phyloP scores from a whole-genome alignment of 2,329 filamentous ascomycete genomes.

The Fusarium xylarioides region DNA sequence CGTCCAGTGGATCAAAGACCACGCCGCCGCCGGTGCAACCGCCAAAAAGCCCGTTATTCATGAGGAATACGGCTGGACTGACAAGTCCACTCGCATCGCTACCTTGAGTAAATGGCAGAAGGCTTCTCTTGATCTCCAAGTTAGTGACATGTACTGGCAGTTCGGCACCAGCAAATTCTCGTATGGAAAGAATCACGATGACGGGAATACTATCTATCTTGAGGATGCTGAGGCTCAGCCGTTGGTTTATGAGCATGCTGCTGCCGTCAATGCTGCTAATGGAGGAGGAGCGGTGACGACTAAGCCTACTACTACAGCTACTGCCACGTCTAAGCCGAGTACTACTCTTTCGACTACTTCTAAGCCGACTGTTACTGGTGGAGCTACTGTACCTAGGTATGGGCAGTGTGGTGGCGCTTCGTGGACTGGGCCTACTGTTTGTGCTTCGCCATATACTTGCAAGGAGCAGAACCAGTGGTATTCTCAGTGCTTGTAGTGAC shows the following conservation, averaged over 20 bases:
- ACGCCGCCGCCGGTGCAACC: conserved; percentile 51
- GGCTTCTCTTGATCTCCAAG: conserved; percentile 56
- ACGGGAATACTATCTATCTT: conserved; percentile 65
- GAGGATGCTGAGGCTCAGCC: conserved; percentile 58
- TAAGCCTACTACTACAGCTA: not conserved
- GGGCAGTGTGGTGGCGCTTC: conserved; percentile 26
- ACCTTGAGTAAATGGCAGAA: conserved; percentile 61
- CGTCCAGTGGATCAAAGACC: conserved; percentile 63
- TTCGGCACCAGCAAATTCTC: conserved; percentile 61
- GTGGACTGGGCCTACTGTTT: conserved; percentile 23
- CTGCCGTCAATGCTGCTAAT: conserved; percentile 52
- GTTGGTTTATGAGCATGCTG: conserved; percentile 56
- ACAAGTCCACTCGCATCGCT: conserved; percentile 55
- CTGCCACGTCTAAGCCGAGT: conserved; percentile 1
- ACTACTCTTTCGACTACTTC: conserved; percentile 3
- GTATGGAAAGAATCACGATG: conserved; percentile 63
- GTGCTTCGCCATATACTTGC: conserved; percentile 17
- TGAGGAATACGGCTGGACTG: conserved; percentile 53
- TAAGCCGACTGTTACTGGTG: conserved; percentile 9
- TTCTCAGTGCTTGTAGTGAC: conserved; percentile 19
- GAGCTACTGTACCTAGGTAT: conserved; percentile 10
- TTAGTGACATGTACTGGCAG: conserved; percentile 66
- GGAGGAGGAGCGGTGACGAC: conserved; percentile 14
- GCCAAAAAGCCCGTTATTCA: conserved; percentile 58
- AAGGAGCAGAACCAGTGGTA: conserved; percentile 33